Base-by-base conservation (phyloP, 2,329 filamentous ascomycete genomes). In the Arthrocladium fulminans region DNA sequence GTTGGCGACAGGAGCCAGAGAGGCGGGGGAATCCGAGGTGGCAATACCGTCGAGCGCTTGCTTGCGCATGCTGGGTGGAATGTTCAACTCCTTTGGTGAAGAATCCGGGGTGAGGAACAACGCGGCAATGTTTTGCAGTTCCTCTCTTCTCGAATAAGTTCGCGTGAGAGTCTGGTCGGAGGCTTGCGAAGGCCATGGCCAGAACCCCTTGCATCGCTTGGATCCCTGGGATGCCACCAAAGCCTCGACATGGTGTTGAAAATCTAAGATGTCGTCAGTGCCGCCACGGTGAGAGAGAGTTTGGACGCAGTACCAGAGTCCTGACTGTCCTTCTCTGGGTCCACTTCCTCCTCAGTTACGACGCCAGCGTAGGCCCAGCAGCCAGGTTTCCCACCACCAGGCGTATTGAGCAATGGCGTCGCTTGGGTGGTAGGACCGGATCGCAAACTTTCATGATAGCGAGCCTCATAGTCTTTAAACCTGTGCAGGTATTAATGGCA, bases 381-480 rank as follows among this genome's bases (percentile, higher is more conserved):
- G 25, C 29, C 13, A 38, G 37, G 27, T 45, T 52, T 52, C 19
- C 45, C 45, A 27, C 22, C 39, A 15, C 25, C 17, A 12, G 48
- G 37, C 37, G 47, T n/a, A 13, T 44, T 12, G 17, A 45, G 48
- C 15, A 52, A 34, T 2, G 42, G 42, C 27, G 42, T 49, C 35
- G 19, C 25, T 40, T 47, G 47, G 13, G 24, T 46, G 2, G 43
- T 17, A 8, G 23, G n/a, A 24, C 10, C 27, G 13, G 42, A 27
- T 9, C 43, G 12, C 19, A 32, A 45, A 10, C n/a, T 30, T 24
- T 34, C 39, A 9, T 35, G 25, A 22, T 49, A 46, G n/a, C 51
- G 51, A 38, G 45, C 23, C 35, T 53, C 49, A 32, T 53, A 53
- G 42, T 53, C 51, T 32, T 48, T 47, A 32, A 47, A 53, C 51